These are phyloP conservation scores for Dalbergia oliveri DNA, from an alignment of 306 rosid genomes.

Conservation along the genomic window DNA sequence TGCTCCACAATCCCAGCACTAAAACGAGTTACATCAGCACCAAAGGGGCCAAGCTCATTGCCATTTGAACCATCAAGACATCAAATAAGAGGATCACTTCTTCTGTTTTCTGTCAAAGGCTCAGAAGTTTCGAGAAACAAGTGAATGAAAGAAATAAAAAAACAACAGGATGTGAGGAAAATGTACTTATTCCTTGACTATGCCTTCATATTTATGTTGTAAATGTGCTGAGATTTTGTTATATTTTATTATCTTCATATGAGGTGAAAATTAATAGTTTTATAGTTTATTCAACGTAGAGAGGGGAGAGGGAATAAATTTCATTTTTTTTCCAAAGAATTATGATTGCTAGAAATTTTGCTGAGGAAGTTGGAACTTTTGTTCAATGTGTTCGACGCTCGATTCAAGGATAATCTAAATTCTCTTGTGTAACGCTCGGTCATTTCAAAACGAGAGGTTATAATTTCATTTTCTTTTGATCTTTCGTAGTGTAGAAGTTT, in stretches of 20 bases:
- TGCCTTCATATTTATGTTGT: conserved; percentile 20
- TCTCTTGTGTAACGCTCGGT: too few species aligned
- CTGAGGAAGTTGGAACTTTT: conserved; percentile 14
- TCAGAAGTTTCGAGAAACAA: conserved; percentile 75
- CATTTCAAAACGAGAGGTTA: neutral
- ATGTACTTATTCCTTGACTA: conserved; percentile 4
- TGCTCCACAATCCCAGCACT: conserved; percentile 61
- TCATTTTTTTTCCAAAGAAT: neutral
- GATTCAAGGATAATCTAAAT: too few species aligned
- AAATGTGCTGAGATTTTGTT: conserved; percentile 27
- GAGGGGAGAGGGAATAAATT: conserved; percentile 25
- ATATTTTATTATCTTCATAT: conserved; percentile 32
- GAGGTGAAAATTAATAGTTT: conserved; percentile 17
- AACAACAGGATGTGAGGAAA: conserved; percentile 60
- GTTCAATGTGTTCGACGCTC: neutral
- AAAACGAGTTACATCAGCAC: conserved; percentile 49
- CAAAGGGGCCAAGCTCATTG: conserved; percentile 42
- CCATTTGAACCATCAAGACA: conserved; percentile 53
- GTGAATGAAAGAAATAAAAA: conserved; percentile 74
- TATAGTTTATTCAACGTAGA: conserved; percentile 1
- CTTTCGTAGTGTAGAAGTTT: too few species aligned
- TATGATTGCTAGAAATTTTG: conserved; percentile 30
- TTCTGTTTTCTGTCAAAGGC: conserved; percentile 77
- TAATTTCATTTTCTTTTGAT: too few species aligned
- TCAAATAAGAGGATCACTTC: conserved; percentile 57